Evolutionary conservation across 2,329 filamentous ascomycete species (phyloP), one percentile per base, ranked within the genome.

Genomic region (Fusarium illudens): DNA sequence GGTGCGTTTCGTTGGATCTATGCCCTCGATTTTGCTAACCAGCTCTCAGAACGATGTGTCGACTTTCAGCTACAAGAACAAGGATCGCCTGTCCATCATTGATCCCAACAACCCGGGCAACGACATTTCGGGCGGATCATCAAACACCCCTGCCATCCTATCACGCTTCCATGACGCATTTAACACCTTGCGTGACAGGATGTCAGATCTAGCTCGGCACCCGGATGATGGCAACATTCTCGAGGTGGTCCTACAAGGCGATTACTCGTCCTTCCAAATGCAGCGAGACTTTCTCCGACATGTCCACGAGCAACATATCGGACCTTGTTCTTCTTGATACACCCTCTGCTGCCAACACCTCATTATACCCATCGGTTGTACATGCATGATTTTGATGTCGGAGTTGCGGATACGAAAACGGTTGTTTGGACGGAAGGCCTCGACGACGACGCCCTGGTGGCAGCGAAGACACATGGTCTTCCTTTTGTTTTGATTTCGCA

Each of bases 51-150:
- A 75, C 34, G 75, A 82, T 25, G 83, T 85, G 15, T 76, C 67
- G 29, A 75, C 74, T 1, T 76, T 89, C 53, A 78, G 83, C 4
- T 88, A 90, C 73, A 87, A 86, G 71, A 89, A 90, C 73, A 79
- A 78, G 13, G 84, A 90, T 52, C 89, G 93, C 2, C 84, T 99
- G 2, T 92, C 91, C 9, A 97, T 99, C 72, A 91, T 97, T 61
- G 96, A 99, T 75, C 96, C 96, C 0, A 97, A 98, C 77, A 92
- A 92, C 61, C 77, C 87, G 0, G 81, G 85, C 25, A 98, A 98
- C 76, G 96, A 99, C 74, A 96, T 99, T 25, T 90, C 96, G 0
- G 94, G 94, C 10, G 94, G 94, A 10, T 96, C 94, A 0, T 86
- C 83, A 46, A 91, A 92, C 68, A 92, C 91, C 8, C 69, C 79